Evolutionary conservation across 805 yeast genomes (phyloP).

Genomic region (Yarrowia sp.): DNA sequence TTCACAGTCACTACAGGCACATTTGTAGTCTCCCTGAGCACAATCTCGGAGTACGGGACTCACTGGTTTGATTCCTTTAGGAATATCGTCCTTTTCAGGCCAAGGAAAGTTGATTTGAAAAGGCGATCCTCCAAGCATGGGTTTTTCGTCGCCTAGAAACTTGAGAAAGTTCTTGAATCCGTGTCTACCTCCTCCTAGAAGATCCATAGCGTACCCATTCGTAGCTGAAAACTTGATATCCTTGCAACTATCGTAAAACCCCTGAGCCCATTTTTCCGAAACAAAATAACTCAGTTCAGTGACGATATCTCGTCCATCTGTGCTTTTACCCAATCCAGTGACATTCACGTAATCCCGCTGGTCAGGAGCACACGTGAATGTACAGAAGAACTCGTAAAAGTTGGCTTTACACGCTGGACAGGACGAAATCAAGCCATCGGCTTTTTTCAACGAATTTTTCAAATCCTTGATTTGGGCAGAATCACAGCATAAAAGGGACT

Average conservation of each 20-base stretch:
- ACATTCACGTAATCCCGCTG: conserved; percentile 75
- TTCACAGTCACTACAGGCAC: conserved; percentile 91
- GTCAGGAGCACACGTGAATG: conserved; percentile 84
- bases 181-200: conserved; percentile 95
- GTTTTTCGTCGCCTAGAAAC: conserved; percentile 92
- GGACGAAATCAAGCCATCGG: conserved; percentile 76
- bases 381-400: conserved; percentile 76
- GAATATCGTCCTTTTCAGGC: conserved; percentile 27
- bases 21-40: conserved; percentile 61
- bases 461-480: conserved; percentile 54
- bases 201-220: conserved; percentile 94
- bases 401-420: conserved; percentile 92
- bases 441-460: conserved; percentile 62
- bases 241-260: conserved; percentile 79
- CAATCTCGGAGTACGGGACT: conserved; percentile 48
- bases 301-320: conserved; percentile 58
- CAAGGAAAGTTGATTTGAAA: conserved; percentile 82
- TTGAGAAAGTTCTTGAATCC: conserved; percentile 70
- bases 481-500: conserved; percentile 65
- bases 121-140: conserved; percentile 91
- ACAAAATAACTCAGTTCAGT: conserved; percentile 67
- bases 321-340: conserved; percentile 50
- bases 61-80: conserved; percentile 9
- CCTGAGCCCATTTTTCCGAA: conserved; percentile 56
- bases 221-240: conserved; percentile 90